These are phyloP conservation scores for Ensete glaucum DNA, from an alignment of 176 grass and related monocot species.

Conservation along the genomic window DNA sequence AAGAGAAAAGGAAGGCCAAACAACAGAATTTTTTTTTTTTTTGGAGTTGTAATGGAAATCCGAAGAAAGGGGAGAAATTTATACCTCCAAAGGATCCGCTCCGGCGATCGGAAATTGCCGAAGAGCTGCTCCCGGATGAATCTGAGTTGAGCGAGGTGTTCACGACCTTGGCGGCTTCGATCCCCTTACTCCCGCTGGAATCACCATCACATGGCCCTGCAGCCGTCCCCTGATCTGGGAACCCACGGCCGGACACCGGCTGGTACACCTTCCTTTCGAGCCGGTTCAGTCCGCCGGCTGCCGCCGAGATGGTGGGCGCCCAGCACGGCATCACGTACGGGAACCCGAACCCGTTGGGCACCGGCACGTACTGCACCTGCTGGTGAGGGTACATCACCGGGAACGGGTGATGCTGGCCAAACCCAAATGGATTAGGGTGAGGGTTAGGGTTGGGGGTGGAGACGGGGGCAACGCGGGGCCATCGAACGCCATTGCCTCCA, in stretches of 20 bases:
- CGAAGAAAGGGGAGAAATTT: background rate
- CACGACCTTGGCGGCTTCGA: background rate
- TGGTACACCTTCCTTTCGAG: background rate
- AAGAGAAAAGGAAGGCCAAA: no score
- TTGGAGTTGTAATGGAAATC: background rate
- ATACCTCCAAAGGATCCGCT: conserved; percentile 21
- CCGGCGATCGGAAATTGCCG: background rate
- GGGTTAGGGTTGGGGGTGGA: background rate
- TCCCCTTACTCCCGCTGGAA: background rate
- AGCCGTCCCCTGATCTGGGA: background rate
- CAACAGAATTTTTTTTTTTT: no score
- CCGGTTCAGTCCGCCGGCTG: background rate
- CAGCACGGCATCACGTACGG: conserved; percentile 6
- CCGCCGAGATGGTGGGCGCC: background rate
- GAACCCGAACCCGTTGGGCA: conserved; percentile 8
- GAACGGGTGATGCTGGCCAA: background rate
- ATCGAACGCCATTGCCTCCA: background rate
- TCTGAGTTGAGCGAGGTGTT: background rate
- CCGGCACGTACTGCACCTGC: conserved; percentile 7
- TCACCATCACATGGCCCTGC: background rate
- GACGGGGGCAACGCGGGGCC: background rate
- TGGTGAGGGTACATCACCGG: conserved; percentile 8
- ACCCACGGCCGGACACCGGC: background rate
- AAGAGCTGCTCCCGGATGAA: conserved; percentile 21
- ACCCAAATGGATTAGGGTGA: background rate